phyloP scores from a whole-genome alignment of 768 basidiomycete genomes.

The Terana coerulea region DNA sequence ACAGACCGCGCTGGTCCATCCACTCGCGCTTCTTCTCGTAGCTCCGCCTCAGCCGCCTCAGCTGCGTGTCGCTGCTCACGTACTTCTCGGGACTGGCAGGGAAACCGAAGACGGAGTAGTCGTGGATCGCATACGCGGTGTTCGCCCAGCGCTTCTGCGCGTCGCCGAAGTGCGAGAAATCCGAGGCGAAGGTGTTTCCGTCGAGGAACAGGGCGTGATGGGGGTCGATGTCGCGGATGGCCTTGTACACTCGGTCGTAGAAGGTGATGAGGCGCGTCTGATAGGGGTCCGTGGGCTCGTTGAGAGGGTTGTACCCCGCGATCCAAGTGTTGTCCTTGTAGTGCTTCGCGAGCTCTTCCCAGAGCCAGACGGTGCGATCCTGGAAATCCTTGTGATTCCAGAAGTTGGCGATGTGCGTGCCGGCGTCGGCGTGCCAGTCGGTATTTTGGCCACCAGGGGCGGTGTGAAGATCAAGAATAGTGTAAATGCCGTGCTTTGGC shows the following conservation, averaged over 20 bases:
- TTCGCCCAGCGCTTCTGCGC: slow-evolving; percentile 59
- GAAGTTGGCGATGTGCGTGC: slow-evolving; percentile 67
- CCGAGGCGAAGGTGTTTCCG: slow-evolving; percentile 78
- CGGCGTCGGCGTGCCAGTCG: slow-evolving; percentile 79
- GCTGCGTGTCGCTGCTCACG: slow-evolving; percentile 50
- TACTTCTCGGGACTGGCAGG: slow-evolving; percentile 57
- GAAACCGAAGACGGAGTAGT: slow-evolving; percentile 75
- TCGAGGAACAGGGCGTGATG: slow-evolving; percentile 77
- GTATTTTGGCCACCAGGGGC: slow-evolving; percentile 72
- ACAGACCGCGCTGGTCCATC: slow-evolving; percentile 65
- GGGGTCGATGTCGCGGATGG: slow-evolving; percentile 66
- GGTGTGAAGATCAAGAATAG: slow-evolving; percentile 79
- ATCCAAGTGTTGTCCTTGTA: slow-evolving; percentile 78
- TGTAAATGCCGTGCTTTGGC: slow-evolving; percentile 75
- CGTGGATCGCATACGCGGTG: slow-evolving; percentile 76
- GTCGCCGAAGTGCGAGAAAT: slow-evolving; percentile 68
- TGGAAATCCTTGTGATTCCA: slow-evolving; percentile 87
- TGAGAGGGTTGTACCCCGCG: slow-evolving; percentile 83
- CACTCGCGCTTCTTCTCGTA: slow-evolving; percentile 76
- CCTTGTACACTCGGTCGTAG: slow-evolving; percentile 64
- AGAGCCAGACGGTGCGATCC: slow-evolving; percentile 73
- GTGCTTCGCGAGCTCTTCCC: slow-evolving; percentile 71
- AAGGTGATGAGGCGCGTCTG: slow-evolving; percentile 62
- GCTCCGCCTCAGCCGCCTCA: slow-evolving; percentile 45
- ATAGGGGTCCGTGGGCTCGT: slow-evolving; percentile 73